Conservation (phyloP, 2,329 filamentous ascomycete genomes). For the Diaporthe longicolla region DNA sequence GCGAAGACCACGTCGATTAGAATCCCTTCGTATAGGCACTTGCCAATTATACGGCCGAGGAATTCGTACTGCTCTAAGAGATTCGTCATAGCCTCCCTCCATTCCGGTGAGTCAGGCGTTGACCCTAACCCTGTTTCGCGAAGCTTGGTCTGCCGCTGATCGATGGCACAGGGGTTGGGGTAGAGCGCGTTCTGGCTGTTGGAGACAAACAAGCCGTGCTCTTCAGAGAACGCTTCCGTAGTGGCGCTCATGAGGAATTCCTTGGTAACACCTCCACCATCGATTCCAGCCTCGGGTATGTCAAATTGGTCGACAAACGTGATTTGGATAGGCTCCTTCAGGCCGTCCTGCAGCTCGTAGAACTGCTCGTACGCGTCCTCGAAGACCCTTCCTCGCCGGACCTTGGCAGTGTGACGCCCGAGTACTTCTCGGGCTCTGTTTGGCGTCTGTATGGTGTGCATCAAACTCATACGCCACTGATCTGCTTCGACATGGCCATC, state of each 20-base stretch:
- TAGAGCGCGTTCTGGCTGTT: slow-evolving; percentile 91
- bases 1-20: slow-evolving; percentile 94
- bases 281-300: slow-evolving; percentile 90
- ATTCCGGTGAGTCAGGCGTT: slow-evolving; percentile 67
- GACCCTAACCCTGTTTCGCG: slow-evolving; percentile 66
- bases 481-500: slow-evolving; percentile 80
- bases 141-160: slow-evolving; percentile 75
- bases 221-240: slow-evolving; percentile 81
- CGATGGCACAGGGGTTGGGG: slow-evolving; percentile 84
- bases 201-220: slow-evolving; percentile 79
- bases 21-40: slow-evolving; percentile 97
- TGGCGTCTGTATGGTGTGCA: slow-evolving; percentile 55
- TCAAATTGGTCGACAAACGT: slow-evolving; percentile 95
- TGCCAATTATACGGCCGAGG: slow-evolving; percentile 91
- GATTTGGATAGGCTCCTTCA: slow-evolving; percentile 97
- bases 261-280: slow-evolving; percentile 96
- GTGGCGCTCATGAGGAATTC: slow-evolving; percentile 95
- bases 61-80: slow-evolving; percentile 88
- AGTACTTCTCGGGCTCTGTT: slow-evolving; percentile 56
- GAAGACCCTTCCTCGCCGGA: slow-evolving; percentile 84
- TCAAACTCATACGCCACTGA: slow-evolving; percentile 76
- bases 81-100: slow-evolving; percentile 69
- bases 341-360: slow-evolving; percentile 81
- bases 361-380: slow-evolving; percentile 89
- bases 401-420: slow-evolving; percentile 80